Conservation (phyloP, 1,139 yeast genomes). For the Blastobotrys indianensis region DNA sequence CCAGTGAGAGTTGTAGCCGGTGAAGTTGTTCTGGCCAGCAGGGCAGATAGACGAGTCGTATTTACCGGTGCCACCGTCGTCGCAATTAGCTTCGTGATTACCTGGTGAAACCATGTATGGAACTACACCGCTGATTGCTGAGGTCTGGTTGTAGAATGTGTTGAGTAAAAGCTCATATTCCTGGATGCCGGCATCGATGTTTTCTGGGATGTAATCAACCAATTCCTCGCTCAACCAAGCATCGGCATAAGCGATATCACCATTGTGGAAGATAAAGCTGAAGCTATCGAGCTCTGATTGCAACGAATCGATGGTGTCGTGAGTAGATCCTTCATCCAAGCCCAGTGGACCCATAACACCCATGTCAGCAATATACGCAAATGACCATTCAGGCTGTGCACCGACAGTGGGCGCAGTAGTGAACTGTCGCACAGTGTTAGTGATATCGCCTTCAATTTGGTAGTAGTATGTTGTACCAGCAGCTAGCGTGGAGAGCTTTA, state of each 20-base stretch:
- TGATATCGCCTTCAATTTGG: slow-evolving; percentile 18
- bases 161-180: slow-evolving; percentile 23
- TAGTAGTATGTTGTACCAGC: slow-evolving; percentile 30
- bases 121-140: slow-evolving; percentile 19
- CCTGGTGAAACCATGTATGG: slow-evolving; percentile 32
- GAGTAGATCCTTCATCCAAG: slow-evolving; percentile 16
- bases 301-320: slow-evolving; percentile 26
- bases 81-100: slow-evolving; percentile 31
- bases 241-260: slow-evolving; percentile 32
- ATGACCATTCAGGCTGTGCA: slow-evolving; percentile 17
- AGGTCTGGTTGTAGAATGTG: slow-evolving; percentile 24
- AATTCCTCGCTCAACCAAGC: slow-evolving; percentile 26
- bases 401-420: slow-evolving; percentile 20
- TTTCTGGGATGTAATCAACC: slow-evolving; percentile 19
- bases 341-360: slow-evolving; percentile 28
- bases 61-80: slow-evolving; percentile 23
- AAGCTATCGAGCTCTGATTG: slow-evolving; percentile 19
- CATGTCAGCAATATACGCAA: slow-evolving; percentile 28
- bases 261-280: slow-evolving; percentile 29
- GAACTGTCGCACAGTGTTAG: slow-evolving; percentile 14
- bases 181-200: slow-evolving; percentile 12
- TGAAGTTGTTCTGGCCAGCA: slow-evolving; percentile 25
- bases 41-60: slow-evolving; percentile 21
- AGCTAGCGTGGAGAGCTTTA: slow-evolving; percentile 22
- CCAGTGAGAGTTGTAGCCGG: slow-evolving; percentile 25